A percentile compares a stretch with the other conserved stretches of the same genome.
Evolutionary conservation across 805 yeast species (phyloP).

Genomic region (Zygosaccharomyces kombuchaensis): DNA sequence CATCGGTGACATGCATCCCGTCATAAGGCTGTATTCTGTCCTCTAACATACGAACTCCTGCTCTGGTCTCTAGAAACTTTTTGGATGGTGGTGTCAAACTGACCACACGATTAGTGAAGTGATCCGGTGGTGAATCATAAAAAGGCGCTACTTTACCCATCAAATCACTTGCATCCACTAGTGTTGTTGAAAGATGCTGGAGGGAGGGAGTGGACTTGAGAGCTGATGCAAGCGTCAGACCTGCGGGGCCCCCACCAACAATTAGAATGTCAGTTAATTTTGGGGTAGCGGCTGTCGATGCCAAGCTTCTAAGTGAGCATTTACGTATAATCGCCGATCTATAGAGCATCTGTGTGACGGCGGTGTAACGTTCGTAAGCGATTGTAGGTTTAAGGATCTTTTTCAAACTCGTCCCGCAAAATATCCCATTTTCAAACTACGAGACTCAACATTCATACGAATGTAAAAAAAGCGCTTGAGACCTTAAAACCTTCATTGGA

Average conservation of each 20-base stretch:
- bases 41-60: slow-evolving; percentile 68
- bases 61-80: slow-evolving; percentile 59
- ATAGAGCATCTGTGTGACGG: background rate
- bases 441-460: background rate
- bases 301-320: slow-evolving; percentile 14
- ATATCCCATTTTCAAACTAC: background rate
- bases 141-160: slow-evolving; percentile 43
- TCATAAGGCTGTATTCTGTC: slow-evolving; percentile 80
- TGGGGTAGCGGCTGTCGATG: slow-evolving; percentile 15
- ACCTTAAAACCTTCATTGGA: too few relatives aligned
- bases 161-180: slow-evolving; percentile 71
- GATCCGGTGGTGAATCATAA: slow-evolving; percentile 37
- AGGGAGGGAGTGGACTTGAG: slow-evolving; percentile 65
- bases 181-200: slow-evolving; percentile 51
- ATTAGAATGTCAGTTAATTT: slow-evolving; percentile 65
- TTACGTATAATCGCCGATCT: slow-evolving; percentile 1
- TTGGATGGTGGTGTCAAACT: slow-evolving; percentile 82
- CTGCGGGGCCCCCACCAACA: slow-evolving; percentile 98
- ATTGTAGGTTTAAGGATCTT: background rate
- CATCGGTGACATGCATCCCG: slow-evolving; percentile 82
- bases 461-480: background rate
- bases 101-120: slow-evolving; percentile 74
- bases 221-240: slow-evolving; percentile 79
- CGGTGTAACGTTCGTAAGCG: background rate
- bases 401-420: background rate